Conservation (phyloP, 2,329 filamentous ascomycete species). For the Colletotrichum agaves region DNA sequence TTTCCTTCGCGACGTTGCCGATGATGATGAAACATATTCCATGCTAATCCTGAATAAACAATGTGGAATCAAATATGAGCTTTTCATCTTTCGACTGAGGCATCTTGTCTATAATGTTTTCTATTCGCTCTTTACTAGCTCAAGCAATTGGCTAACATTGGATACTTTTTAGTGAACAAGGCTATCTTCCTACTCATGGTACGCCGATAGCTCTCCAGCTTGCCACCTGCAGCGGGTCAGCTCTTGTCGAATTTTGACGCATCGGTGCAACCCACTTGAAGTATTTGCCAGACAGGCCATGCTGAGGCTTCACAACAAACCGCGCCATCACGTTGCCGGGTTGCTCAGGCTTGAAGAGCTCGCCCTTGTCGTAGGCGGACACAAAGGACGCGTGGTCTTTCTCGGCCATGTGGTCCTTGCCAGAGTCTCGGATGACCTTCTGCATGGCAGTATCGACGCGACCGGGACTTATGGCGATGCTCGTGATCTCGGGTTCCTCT, state of each 20-base stretch:
- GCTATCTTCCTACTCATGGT: slow-evolving; percentile 49
- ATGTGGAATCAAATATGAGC: slow-evolving; percentile 77
- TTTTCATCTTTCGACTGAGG: slow-evolving; percentile 89
- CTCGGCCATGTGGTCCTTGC: slow-evolving; percentile 60
- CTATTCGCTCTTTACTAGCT: slow-evolving; percentile 39
- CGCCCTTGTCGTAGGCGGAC: slow-evolving; percentile 74
- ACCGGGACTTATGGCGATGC: slow-evolving; percentile 79
- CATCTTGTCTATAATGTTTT: slow-evolving; percentile 45
- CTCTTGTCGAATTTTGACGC: background rate
- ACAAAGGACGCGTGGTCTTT: slow-evolving; percentile 75
- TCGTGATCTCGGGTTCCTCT: slow-evolving; percentile 82
- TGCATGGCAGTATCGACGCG: slow-evolving; percentile 94
- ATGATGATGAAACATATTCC: slow-evolving; percentile 79
- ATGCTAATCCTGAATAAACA: slow-evolving; percentile 79
- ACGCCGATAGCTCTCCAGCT: slow-evolving; percentile 62
- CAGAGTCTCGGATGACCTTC: slow-evolving; percentile 75
- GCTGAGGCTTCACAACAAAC: slow-evolving; percentile 73
- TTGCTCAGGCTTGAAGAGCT: slow-evolving; percentile 82
- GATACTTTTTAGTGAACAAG: slow-evolving; percentile 32
- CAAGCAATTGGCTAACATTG: slow-evolving; percentile 39
- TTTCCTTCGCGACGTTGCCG: slow-evolving; percentile 42
- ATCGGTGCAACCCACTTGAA: slow-evolving; percentile 66
- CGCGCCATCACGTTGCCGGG: slow-evolving; percentile 88
- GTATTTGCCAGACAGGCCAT: slow-evolving; percentile 79
- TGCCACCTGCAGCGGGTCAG: slow-evolving; percentile 60